Conservation (phyloP, 2,329 filamentous ascomycete species). For the Rhynchosporium graminicola region DNA sequence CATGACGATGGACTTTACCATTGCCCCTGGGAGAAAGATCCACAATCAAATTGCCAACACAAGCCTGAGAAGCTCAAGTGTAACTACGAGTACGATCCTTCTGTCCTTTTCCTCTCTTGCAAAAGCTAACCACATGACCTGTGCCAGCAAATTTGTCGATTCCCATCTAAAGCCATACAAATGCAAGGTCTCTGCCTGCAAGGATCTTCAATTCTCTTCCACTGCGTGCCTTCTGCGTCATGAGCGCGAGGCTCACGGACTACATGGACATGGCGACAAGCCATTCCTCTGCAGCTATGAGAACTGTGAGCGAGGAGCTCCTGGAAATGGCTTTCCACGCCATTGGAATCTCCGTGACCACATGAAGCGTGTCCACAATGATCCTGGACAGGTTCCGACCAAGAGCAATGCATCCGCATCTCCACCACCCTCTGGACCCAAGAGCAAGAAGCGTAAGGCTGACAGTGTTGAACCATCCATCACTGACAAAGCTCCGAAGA, state of each 20-base stretch:
- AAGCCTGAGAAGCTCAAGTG: conserved; percentile 96
- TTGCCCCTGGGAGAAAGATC: conserved; percentile 83
- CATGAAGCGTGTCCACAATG: conserved; percentile 89
- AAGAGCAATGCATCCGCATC: conserved; percentile 35
- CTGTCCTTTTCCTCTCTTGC: conserved; percentile 4
- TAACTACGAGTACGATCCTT: conserved; percentile 87
- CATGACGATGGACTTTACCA: conserved; percentile 81
- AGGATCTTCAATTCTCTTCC: conserved; percentile 87
- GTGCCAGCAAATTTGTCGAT: conserved; percentile 86
- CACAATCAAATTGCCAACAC: conserved; percentile 73
- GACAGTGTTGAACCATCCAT: conserved; percentile 29
- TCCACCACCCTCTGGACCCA: conserved; percentile 33
- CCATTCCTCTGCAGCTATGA: conserved; percentile 87
- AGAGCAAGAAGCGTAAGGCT: conserved; percentile 39
- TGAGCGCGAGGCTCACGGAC: conserved; percentile 91
- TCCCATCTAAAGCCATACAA: conserved; percentile 96
- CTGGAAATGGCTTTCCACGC: conserved; percentile 87
- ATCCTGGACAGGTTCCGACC: conserved; percentile 34
- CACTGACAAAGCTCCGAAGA: conserved; percentile 35
- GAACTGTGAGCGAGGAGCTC: conserved; percentile 80
- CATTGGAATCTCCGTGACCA: conserved; percentile 96
- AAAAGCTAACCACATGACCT: conserved; percentile 34
- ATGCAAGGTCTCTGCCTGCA: conserved; percentile 83
- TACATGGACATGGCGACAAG: conserved; percentile 92
- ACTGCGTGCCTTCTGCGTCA: conserved; percentile 93